Percentiles rank a stretch among this genome's conserved stretches.
Evolutionary conservation across 495 filamentous ascomycete genomes (phyloP).

Genomic region (Astrocystis sublimbata): DNA sequence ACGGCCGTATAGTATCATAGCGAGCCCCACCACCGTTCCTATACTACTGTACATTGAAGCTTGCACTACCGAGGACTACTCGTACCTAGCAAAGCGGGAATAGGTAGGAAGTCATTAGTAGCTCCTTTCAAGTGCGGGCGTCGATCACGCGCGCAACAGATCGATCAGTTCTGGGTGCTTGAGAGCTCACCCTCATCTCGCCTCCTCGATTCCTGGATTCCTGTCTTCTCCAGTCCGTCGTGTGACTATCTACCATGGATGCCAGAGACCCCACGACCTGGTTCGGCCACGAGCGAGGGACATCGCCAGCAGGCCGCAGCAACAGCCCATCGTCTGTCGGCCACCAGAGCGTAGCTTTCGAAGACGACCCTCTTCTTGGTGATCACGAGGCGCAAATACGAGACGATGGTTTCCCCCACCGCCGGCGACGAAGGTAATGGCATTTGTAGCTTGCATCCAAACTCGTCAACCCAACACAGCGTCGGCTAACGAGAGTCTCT

Average conservation of each 20-base stretch:
- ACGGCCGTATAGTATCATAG: too few relatives aligned
- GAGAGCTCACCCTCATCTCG: neutral
- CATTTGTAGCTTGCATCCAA: neutral
- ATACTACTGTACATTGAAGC: neutral
- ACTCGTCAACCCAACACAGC: neutral
- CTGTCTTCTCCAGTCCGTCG: neutral
- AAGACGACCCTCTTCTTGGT: conserved; percentile 44
- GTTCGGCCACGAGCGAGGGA: conserved; percentile 49
- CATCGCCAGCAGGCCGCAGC: conserved; percentile 33
- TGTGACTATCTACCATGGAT: conserved; percentile 19
- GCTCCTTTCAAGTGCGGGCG: neutral
- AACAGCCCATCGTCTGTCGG: conserved; percentile 40
- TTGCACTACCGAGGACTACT: too few relatives aligned
- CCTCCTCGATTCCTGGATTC: neutral
- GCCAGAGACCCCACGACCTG: conserved; percentile 52
- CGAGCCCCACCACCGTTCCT: conserved; percentile 1
- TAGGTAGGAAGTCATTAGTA: too few relatives aligned
- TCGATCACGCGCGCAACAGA: neutral
- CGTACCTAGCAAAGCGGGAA: too few relatives aligned
- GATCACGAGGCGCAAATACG: conserved; percentile 30
- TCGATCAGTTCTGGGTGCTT: neutral
- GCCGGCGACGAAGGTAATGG: conserved; percentile 38
- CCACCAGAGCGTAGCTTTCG: conserved; percentile 38
- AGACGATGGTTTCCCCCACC: conserved; percentile 38
- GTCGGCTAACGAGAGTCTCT: conserved; percentile 14